These are phyloP conservation scores for Cephalotrichum gorgonifer DNA, from an alignment of 2,329 filamentous ascomycete genomes.

Conservation along the genomic window DNA sequence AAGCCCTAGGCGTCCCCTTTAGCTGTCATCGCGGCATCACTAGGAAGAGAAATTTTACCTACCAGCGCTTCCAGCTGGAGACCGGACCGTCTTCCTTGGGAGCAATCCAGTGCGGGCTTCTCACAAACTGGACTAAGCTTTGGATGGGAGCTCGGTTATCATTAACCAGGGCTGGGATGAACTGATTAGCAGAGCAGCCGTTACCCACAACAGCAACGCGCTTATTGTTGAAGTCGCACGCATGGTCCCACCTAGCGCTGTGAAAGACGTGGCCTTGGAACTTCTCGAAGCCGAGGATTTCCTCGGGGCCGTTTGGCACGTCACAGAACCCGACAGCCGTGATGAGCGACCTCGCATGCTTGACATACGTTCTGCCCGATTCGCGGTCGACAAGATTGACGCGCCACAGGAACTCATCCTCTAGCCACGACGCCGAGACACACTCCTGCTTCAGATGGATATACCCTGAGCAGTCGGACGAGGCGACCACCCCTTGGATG, in stretches of 20 bases:
- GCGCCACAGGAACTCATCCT: conserved; percentile 9
- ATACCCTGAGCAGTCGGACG: conserved; percentile 13
- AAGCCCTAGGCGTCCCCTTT: not conserved
- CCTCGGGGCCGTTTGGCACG: conserved; percentile 13
- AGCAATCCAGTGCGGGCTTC: not conserved
- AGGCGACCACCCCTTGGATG: conserved; percentile 12
- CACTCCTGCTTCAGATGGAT: conserved; percentile 11
- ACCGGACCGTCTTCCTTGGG: not conserved
- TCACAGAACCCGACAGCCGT: conserved; percentile 17
- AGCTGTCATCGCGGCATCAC: too few species aligned
- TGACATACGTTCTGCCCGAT: conserved; percentile 10
- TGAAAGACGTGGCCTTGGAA: conserved; percentile 25
- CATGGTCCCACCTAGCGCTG: conserved; percentile 22
- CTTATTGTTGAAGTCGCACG: conserved; percentile 16
- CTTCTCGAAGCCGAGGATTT: conserved; percentile 16
- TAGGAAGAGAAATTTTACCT: too few species aligned
- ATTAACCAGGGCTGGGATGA: conserved; percentile 21
- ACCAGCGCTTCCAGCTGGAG: too few species aligned
- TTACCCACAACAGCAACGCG: conserved; percentile 24
- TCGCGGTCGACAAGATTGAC: conserved; percentile 11
- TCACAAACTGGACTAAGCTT: conserved; percentile 8
- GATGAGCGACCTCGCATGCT: conserved; percentile 12
- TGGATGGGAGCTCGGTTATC: conserved; percentile 9
- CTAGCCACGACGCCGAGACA: conserved; percentile 12
- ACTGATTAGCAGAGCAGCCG: conserved; percentile 23